Base-by-base conservation (phyloP, 179 eudicot genomes). In the Beta lomatogona region DNA sequence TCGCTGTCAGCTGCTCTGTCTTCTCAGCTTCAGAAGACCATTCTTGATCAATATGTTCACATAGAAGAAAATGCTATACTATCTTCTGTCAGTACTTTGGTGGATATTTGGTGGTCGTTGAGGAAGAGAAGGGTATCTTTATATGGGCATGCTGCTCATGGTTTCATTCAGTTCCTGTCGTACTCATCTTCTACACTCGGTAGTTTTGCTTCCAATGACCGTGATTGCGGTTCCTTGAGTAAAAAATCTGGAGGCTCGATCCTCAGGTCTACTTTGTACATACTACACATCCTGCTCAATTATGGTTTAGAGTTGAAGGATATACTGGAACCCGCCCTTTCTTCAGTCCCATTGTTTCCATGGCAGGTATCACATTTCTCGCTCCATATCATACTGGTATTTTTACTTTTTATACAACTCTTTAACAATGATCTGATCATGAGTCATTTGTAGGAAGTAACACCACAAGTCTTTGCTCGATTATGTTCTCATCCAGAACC, bases 401-500 rank as follows among this genome's bases (percentile, higher is more conserved):
- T 2, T 69, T 68, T 61, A 44, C 69, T 77, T 72, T 19, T 61
- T 58, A 54, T 71, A 12, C 58, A 61, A 81, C 73, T 55, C 66
- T 53, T 78, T 74, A 73, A 78, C 66, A 21, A 77, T 50, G 63
- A 79, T 25, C 91, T 93, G 84, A 92, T 82, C 69, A 52, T 54
- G 46, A 80, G 75, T 80, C 78, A 71, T 80, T 81, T 87, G 89
- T 86, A 97, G 99, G 99, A 95, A 83, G 74, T 95, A 77, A 93
- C 90, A 53, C 98, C 99, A 55, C 99, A 97, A 79, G 86, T 97
- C 55, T 97, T 97, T 86, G 95, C 99, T 84, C 97, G 95, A 75
- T 83, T 97, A 87, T 94, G 97, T 83, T 93, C 97, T 86, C 99
- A 97, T 86, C 98, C 97, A 60, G 98, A 97, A 87, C 88, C 87